Conservation (phyloP, 1,139 yeast genomes). For the Candida sp. region DNA sequence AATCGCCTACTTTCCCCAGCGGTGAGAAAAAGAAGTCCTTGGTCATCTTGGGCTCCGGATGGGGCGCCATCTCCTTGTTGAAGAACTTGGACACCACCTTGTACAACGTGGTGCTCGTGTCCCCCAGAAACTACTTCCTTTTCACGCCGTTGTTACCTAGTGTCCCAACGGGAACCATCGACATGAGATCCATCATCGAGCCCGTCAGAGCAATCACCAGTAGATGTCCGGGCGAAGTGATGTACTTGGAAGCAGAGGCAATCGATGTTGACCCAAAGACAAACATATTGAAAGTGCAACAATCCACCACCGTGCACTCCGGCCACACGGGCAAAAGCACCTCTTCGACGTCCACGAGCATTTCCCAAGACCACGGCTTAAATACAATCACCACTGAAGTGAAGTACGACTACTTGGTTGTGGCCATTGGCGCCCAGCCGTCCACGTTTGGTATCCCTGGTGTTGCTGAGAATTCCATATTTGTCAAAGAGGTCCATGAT, state of each 20-base stretch:
- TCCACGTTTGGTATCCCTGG: constrained; percentile 94
- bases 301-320: constrained; percentile 52
- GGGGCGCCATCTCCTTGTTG: constrained; percentile 87
- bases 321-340: constrained; percentile 57
- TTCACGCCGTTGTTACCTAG: constrained; percentile 94
- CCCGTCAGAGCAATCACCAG: constrained; percentile 79
- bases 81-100: constrained; percentile 83
- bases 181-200: constrained; percentile 85
- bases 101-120: constrained; percentile 85
- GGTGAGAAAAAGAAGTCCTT: constrained; percentile 85
- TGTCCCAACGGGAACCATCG: constrained; percentile 92
- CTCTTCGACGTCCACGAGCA: constrained; percentile 26
- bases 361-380: constrained; percentile 47
- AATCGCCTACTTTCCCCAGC: constrained; percentile 56
- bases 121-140: constrained; percentile 92
- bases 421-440: constrained; percentile 92
- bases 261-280: constrained; percentile 71
- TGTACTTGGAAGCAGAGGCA: constrained; percentile 90
- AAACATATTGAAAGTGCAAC: constrained; percentile 19
- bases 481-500: constrained; percentile 86
- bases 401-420: constrained; percentile 77
- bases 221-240: constrained; percentile 71
- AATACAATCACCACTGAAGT: constrained; percentile 51
- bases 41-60: constrained; percentile 90
- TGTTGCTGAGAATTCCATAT: constrained; percentile 83